Base-by-base conservation (phyloP, 2,329 filamentous ascomycete species). In the Alternaria gansuensis region DNA sequence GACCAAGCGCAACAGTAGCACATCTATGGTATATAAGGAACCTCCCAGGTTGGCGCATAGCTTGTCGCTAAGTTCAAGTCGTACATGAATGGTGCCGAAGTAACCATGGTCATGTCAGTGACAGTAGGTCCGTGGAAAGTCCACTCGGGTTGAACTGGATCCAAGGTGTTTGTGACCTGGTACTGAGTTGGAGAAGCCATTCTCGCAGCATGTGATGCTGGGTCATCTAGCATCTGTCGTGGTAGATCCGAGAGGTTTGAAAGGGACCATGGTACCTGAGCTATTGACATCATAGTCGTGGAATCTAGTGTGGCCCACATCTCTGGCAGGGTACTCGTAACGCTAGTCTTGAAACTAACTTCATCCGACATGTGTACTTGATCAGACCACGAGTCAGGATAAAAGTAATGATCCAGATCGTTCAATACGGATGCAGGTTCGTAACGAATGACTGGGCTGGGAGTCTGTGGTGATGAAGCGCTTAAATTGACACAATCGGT, bases 131-230 rank as follows among this genome's bases (percentile, higher is more conserved):
- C 77, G 66, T 82, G 83, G 29, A 75, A 78, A 10, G 76, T 75
- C 82, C 82, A 84, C 10, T 79, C 78, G 14, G 82, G 79, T 50
- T 81, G 81, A 34, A 78, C 77, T 13, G 75, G 70, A 39, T 53
- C 53, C 3, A 34, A 34, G 21, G 8, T 7, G n/a, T 48, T 24
- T 24, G 29, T 36, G 31, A 48, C n/a, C 9, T 70, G 72, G 51
- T 61, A 64, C 33, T 74, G 44, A 23, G 68, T 69, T 13, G 71
- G 58, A 37, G 70, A 69, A 34, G 71, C 68, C 4, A 72, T 64
- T 36, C 48, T 62, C 17, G 63, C 36, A 23, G 53, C 57, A 45
- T 71, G 61, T 21, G 67, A 59, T 28, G 51, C 60, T 40, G 67
- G 40, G 14, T 63, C 59, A 5, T 28, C 45, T 44, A 55, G 36